Evolutionary conservation across 1,284 basidiomycete genomes (phyloP), one percentile per base, ranked within the genome.

Genomic region (Erythrobasidium hasegawianum): DNA sequence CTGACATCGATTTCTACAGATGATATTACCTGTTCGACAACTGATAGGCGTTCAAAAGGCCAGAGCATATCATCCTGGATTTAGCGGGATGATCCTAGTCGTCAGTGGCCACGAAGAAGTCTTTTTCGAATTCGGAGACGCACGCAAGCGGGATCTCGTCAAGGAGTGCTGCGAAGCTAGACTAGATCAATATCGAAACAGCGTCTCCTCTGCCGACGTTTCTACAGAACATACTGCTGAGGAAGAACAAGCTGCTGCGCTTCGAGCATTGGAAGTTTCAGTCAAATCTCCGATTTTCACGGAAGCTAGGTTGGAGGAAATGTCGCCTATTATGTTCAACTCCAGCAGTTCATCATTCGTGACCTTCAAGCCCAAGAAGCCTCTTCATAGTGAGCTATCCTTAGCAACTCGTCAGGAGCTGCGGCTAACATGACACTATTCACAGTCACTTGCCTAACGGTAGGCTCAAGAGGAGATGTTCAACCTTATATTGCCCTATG

Each of bases 61-160:
- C 14, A 90, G 87, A 75, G 90, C 91, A 0, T 90, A 90, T 74
- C 85, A 89, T 14, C 90, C 93, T 74, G 90, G 88, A 1, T 90
- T 91, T 73, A 85, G 89, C 71, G 95, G 92, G 7, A 83, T 97
- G 20, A 86, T 90, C 29, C 81, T 97, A 66, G 87, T 96, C 59
- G 86, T 98, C 71, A 89, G 89, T 73, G 95, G 95, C 0, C 89
- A 97, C 75, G 95, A 97, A 79, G 95, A 98, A 75, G 81, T 98
- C 1, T 98, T 97, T 80, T 88, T 97, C 72, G 95, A 97, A 78
- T 95, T 98, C 75, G 80, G 83, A 45, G 86, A 86, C 10, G 82
- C 86, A 65, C 85, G 89, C 59, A 86, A 89, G 58, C 84, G 93
- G 38, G 83, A 86, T 68, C 84, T 86, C 2, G 91, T 94, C 74